phyloP scores from a whole-genome alignment of 2,329 filamentous ascomycete genomes.

The Trichoderma polysporum region DNA sequence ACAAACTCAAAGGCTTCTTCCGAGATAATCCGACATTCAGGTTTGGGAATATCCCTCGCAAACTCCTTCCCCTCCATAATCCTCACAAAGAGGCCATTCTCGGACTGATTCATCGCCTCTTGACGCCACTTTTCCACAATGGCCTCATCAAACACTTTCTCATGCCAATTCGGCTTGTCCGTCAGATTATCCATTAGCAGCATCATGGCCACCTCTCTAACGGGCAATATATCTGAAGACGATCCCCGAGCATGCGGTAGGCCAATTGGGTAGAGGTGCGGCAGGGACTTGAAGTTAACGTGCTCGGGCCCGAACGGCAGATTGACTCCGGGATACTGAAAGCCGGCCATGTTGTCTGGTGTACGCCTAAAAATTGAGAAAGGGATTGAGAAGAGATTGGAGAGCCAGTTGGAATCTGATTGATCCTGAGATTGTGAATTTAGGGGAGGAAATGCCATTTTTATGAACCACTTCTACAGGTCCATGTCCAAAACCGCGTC shows the following conservation, averaged over 20 bases:
- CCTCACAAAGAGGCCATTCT: slow-evolving; percentile 15
- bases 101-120: slow-evolving; percentile 21
- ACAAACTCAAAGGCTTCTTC: slow-evolving; percentile 38
- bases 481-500: not conserved
- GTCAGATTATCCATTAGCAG: slow-evolving; percentile 31
- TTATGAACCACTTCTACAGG: not conserved
- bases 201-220: slow-evolving; percentile 29
- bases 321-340: slow-evolving; percentile 16
- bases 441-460: not conserved
- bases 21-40: slow-evolving; percentile 15
- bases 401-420: not conserved
- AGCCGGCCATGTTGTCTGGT: not conserved
- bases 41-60: not conserved
- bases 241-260: not conserved
- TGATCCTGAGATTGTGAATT: not conserved
- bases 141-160: slow-evolving; percentile 29
- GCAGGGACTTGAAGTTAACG: not conserved
- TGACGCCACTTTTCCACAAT: slow-evolving; percentile 30
- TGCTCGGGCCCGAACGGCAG: not conserved
- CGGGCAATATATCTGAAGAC: slow-evolving; percentile 15
- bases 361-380: not conserved
- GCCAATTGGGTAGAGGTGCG: slow-evolving; percentile 14
- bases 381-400: not conserved
- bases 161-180: slow-evolving; percentile 31
- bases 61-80: slow-evolving; percentile 19